These are phyloP conservation scores for Vitis rotundifolia DNA, from an alignment of 164 flowering plant genomes.

Conservation along the genomic window DNA sequence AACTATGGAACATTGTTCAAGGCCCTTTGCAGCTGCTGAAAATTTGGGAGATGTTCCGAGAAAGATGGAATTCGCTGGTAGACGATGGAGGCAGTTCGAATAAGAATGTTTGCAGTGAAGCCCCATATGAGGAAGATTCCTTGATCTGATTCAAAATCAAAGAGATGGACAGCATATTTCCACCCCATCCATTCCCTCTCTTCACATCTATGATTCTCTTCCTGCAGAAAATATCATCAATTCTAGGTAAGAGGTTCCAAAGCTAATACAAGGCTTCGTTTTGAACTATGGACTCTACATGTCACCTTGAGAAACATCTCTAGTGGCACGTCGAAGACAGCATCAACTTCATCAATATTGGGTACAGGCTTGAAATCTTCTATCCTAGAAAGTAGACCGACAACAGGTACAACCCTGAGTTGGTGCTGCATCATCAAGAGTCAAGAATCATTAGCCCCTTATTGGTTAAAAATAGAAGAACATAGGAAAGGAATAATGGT, in stretches of 20 bases:
- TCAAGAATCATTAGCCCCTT: too few species aligned
- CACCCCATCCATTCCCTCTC: slow-evolving; percentile 40
- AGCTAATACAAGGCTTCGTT: too few species aligned
- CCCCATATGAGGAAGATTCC: slow-evolving; percentile 29
- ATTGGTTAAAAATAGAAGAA: not conserved
- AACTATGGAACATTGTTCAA: not conserved
- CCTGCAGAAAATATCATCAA: slow-evolving; percentile 14
- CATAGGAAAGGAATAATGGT: not conserved
- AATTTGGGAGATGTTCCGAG: slow-evolving; percentile 24
- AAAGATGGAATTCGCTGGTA: slow-evolving; percentile 25
- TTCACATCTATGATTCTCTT: slow-evolving; percentile 27
- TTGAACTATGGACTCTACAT: too few species aligned
- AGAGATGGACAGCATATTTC: slow-evolving; percentile 33
- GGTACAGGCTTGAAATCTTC: slow-evolving; percentile 36
- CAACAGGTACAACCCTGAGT: slow-evolving; percentile 36
- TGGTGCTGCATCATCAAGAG: slow-evolving; percentile 25
- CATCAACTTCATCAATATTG: slow-evolving; percentile 43
- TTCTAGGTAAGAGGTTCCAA: too few species aligned
- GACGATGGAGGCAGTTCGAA: slow-evolving; percentile 34
- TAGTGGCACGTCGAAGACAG: slow-evolving; percentile 39
- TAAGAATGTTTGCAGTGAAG: slow-evolving; percentile 39
- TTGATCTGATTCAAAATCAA: slow-evolving; percentile 27
- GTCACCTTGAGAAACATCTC: slow-evolving; percentile 47
- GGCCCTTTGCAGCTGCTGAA: slow-evolving; percentile 23
- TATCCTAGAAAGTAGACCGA: slow-evolving; percentile 26